A percentile compares a stretch with the other conserved stretches of the same genome.
Conservation (phyloP, 2,329 filamentous ascomycete genomes). For the Calonectria crousiana region DNA sequence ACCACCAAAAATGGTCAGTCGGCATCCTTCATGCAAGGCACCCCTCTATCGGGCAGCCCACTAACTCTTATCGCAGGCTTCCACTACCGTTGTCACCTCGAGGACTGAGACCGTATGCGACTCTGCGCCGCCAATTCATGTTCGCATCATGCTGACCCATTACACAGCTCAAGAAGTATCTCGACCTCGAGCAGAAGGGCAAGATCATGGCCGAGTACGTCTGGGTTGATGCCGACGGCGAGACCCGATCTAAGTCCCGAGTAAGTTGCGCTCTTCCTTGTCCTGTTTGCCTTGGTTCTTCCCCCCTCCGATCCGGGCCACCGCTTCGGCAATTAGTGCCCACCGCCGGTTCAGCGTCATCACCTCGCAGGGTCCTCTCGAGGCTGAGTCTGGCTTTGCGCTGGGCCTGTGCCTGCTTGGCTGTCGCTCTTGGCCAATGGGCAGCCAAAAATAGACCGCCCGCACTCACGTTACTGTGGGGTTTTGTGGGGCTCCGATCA, state of each 20-base stretch:
- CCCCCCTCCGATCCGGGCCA: slow-evolving; percentile 9
- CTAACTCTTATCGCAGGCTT: slow-evolving; percentile 36
- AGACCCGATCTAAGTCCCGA: slow-evolving; percentile 94
- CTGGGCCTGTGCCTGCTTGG: slow-evolving; percentile 27
- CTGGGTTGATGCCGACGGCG: slow-evolving; percentile 90
- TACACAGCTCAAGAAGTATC: slow-evolving; percentile 88
- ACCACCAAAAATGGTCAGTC: slow-evolving; percentile 38
- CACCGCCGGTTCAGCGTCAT: slow-evolving; percentile 25
- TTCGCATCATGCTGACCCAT: slow-evolving; percentile 18
- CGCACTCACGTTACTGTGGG: slow-evolving; percentile 12
- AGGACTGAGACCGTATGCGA: slow-evolving; percentile 50
- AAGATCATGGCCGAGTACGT: slow-evolving; percentile 94
- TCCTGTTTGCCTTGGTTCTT: slow-evolving; percentile 4
- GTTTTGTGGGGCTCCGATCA: slow-evolving; percentile 20
- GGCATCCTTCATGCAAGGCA: slow-evolving; percentile 14
- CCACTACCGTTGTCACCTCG: slow-evolving; percentile 32
- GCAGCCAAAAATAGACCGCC: slow-evolving; percentile 20
- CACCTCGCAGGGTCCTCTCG: slow-evolving; percentile 11
- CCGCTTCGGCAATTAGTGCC: slow-evolving; percentile 20
- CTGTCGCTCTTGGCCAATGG: slow-evolving; percentile 24
- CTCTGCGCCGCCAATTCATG: background rate
- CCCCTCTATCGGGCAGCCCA: slow-evolving; percentile 22
- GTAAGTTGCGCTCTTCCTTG: slow-evolving; percentile 67
- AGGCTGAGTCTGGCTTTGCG: slow-evolving; percentile 25
- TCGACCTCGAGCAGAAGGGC: slow-evolving; percentile 90